Evolutionary conservation across 495 filamentous ascomycete genomes (phyloP), one percentile per base, ranked within the genome.

Genomic region (Recurvomyces mirabilis): DNA sequence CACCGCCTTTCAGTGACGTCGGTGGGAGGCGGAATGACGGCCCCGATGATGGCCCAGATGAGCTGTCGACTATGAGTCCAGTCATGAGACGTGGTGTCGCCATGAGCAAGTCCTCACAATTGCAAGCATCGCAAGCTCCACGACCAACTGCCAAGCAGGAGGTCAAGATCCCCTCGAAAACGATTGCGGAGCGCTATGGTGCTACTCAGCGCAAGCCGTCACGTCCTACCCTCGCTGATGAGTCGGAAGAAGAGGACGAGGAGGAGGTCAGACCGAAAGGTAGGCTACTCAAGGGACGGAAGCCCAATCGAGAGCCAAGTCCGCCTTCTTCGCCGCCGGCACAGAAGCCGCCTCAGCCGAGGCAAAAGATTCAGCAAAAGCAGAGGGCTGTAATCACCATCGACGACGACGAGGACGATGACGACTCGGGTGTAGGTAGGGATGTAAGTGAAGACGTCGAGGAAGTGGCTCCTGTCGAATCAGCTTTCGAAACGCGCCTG

Each of bases 111-210:
- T 41, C 41, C 3, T 30, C 12, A 20, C 37, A 23, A 7, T n/a
- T 7, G 26, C 15, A 17, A 11, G 4, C 31, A 29, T 50, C 37
- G 10, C 40, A 50, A 31, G 46, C 46, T 5, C 5, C 34, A 1
- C 34, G 41, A 7, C 25, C 49, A 5, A 22, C 35, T 12, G 71
- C 68, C n/a, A 75, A 79, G 49, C 70, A 74, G 49, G 65, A 77
- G 35, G 68, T 82, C 51, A 79, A 78, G 52, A 68, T 69, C 18
- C 70, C 73, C 10, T 64, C 64, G 4, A 69, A 58, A 33, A 66
- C 70, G 2, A 79, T 84, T 43, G 69, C 73, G 33, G 70, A 81
- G 38, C 78, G 77, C 52, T 84, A 74, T 65, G 64, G 70, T 4
- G 64, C 68, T 0, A 69, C 66, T 22, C 70, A 71, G 29, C 29